Conservation (phyloP, 202 grass and related monocot genomes). For the Carex arenaria region DNA sequence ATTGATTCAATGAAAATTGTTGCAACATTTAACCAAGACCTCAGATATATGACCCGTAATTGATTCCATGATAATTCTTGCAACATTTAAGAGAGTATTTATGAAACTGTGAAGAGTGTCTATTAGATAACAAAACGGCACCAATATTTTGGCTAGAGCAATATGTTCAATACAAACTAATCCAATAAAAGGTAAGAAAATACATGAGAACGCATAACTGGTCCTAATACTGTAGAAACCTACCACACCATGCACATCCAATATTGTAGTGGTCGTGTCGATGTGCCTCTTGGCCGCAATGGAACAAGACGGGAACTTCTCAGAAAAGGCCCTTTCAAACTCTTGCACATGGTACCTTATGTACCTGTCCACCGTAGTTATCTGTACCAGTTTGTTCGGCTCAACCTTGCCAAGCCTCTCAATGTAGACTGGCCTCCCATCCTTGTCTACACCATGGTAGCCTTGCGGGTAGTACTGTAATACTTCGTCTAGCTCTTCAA, state of each 20-base stretch:
- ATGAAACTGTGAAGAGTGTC: neutral
- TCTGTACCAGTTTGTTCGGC: constrained; percentile 77
- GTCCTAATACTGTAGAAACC: constrained; percentile 11
- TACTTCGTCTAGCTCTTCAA: constrained; percentile 84
- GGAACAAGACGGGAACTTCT: constrained; percentile 90
- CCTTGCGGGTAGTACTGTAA: constrained; percentile 81
- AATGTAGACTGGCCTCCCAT: constrained; percentile 91
- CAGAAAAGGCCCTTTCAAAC: constrained; percentile 80
- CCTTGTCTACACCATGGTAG: constrained; percentile 93
- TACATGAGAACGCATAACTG: neutral
- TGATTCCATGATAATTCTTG: neutral
- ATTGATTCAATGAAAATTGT: neutral
- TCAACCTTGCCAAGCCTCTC: constrained; percentile 93
- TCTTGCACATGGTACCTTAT: constrained; percentile 90
- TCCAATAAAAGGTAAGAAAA: neutral
- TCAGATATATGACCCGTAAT: neutral
- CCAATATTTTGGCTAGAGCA: neutral
- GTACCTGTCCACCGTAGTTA: constrained; percentile 85
- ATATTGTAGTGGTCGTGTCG: constrained; percentile 81
- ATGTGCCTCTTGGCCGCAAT: constrained; percentile 84
- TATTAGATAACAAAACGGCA: neutral
- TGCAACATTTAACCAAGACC: neutral
- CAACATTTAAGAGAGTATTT: neutral
- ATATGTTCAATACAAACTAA: neutral
- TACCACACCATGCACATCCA: constrained; percentile 99